Percentiles rank a stretch among this genome's conserved stretches.
These are phyloP conservation scores for Flaveria ramosissima DNA, from an alignment of 129 eudicot genomes.

Conservation along the genomic window DNA sequence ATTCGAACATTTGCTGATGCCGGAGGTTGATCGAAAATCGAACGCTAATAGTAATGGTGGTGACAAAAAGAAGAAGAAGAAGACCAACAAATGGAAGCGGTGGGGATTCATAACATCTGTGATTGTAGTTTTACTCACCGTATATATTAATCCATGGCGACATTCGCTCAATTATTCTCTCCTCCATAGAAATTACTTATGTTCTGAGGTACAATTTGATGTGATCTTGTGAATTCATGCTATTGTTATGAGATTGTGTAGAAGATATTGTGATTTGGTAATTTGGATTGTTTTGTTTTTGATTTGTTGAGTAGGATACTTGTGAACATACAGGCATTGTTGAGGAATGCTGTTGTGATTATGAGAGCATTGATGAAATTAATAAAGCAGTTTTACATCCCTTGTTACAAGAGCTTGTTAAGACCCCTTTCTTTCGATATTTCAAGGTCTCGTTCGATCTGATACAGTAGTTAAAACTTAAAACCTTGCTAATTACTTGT, in stretches of 20 bases:
- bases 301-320: slow-evolving; percentile 57
- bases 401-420: slow-evolving; percentile 78
- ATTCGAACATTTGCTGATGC: slow-evolving; percentile 13
- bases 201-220: slow-evolving; percentile 52
- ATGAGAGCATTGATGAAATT: slow-evolving; percentile 67
- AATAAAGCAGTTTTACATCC: slow-evolving; percentile 72
- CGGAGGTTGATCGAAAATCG: slow-evolving; percentile 20
- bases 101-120: slow-evolving; percentile 43
- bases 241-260: not conserved
- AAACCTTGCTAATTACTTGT: not conserved
- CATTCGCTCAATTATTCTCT: slow-evolving; percentile 30
- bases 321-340: slow-evolving; percentile 57
- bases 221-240: not conserved
- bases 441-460: slow-evolving; percentile 59
- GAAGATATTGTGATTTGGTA: slow-evolving; percentile 2
- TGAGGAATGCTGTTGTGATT: slow-evolving; percentile 93
- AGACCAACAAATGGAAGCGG: slow-evolving; percentile 26
- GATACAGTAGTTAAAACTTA: not conserved
- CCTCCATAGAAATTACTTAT: slow-evolving; percentile 42
- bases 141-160: slow-evolving; percentile 28
- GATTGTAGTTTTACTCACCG: slow-evolving; percentile 47
- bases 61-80: not conserved
- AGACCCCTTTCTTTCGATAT: slow-evolving; percentile 87
- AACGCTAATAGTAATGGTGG: slow-evolving; percentile 35
- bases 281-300: slow-evolving; percentile 17